A percentile compares a stretch with the other conserved stretches of the same genome.
Conservation (phyloP, 1,139 yeast genomes). For the Yamadazyma diddensiae region DNA sequence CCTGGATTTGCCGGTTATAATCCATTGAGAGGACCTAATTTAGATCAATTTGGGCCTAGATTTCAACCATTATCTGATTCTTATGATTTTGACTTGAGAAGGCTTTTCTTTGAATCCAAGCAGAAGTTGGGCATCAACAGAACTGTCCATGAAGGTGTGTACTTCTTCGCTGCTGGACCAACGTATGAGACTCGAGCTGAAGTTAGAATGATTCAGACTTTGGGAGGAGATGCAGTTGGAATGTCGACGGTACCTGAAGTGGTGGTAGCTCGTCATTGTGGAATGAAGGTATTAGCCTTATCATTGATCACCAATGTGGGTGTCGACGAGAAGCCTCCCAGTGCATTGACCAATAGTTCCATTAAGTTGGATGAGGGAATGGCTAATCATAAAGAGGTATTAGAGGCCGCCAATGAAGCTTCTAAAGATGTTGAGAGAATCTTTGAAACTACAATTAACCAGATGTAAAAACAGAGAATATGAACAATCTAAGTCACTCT, state of each 20-base stretch:
- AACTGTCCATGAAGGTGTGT: conserved; percentile 79
- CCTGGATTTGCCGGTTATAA: conserved; percentile 90
- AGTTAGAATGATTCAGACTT: conserved; percentile 62
- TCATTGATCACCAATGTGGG: conserved; percentile 85
- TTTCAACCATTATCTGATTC: conserved; percentile 90
- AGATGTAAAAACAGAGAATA: conserved; percentile 45
- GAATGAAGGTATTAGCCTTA: conserved; percentile 75
- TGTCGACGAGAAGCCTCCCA: conserved; percentile 71
- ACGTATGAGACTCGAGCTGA: conserved; percentile 94
- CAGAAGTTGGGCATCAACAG: conserved; percentile 52
- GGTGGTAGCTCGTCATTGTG: conserved; percentile 85
- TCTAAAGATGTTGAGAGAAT: conserved; percentile 74
- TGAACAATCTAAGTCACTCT: conserved; percentile 62
- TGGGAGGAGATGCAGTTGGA: conserved; percentile 95
- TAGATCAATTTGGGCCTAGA: conserved; percentile 77
- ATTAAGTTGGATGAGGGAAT: conserved; percentile 64
- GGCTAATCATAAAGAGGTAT: conserved; percentile 88
- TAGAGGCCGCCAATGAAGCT: conserved; percentile 78
- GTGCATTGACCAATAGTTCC: conserved; percentile 59
- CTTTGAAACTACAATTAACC: conserved; percentile 61
- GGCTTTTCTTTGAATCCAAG: conserved; percentile 51
- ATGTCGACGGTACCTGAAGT: conserved; percentile 99
- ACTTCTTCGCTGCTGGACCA: conserved; percentile 87
- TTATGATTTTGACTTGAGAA: conserved; percentile 71
- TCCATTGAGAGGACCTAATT: conserved; percentile 85